Evolutionary conservation across 345 rosid species (phyloP).

Genomic region (Euphorbia pulcherrima): DNA sequence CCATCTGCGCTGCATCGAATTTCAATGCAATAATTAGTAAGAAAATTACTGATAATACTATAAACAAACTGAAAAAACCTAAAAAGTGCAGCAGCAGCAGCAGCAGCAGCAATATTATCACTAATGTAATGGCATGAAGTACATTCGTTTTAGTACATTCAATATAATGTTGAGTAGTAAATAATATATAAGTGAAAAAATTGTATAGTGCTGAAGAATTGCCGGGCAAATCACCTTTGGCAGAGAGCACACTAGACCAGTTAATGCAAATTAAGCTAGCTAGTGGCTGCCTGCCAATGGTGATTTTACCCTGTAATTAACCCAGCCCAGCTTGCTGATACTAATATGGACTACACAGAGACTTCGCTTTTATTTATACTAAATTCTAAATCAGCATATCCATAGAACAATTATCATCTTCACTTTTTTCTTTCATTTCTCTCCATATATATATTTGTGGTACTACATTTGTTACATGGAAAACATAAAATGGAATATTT

Average conservation of each 20-base stretch:
- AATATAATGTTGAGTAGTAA: too few species aligned
- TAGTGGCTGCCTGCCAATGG: constrained; percentile 13
- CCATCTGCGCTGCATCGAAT: too few species aligned
- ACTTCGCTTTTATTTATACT: not conserved
- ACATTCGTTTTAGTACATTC: too few species aligned
- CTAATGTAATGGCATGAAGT: too few species aligned
- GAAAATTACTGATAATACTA: too few species aligned
- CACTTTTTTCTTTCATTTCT: not conserved
- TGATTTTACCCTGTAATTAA: constrained; percentile 8
- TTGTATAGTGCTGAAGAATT: constrained; percentile 25
- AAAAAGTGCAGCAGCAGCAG: too few species aligned
- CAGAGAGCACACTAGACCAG: constrained; percentile 21
- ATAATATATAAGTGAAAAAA: too few species aligned
- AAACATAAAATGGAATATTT: not conserved
- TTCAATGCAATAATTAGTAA: too few species aligned
- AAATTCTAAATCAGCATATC: not conserved
- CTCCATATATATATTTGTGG: not conserved
- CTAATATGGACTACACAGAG: not conserved
- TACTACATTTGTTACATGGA: not conserved
- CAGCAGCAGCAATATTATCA: too few species aligned
- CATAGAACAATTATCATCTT: not conserved
- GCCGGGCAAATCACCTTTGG: constrained; percentile 54
- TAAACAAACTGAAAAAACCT: too few species aligned
- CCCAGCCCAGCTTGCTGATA: not conserved
- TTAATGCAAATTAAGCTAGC: not conserved